Evolutionary conservation across 148 eudicot species (phyloP), one percentile per base, ranked within the genome.

Genomic region (Drosera capensis): DNA sequence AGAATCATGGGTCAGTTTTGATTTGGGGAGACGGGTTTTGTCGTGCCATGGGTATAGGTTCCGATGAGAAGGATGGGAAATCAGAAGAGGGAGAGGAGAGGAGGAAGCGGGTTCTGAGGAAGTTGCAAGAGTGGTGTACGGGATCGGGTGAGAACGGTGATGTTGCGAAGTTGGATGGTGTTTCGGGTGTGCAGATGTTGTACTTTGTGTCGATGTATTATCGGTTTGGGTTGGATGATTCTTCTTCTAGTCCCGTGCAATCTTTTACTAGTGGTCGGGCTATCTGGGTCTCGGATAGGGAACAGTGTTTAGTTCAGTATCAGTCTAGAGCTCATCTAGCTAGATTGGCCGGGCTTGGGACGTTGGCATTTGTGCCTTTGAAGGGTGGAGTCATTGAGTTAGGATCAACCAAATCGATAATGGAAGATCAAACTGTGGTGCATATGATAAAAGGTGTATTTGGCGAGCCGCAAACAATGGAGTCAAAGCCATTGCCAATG

Each of bases 1-100:
- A 79, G 62, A 71, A 68, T n/a, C 85, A 85, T 3, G 76, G 59
- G 56, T 67, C 93, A 15, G 99, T 78, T 66, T 73, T 90, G 51
- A 90, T 90, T 60, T 90, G 95, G 99, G 95, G 99, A 2, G 95
- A 81, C 46, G 99, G 99, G 23, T 71, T 80, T 68, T 90, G 79
- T 28, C 69, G 65, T 16, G 79, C 67, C 46, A 56, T 58, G 0
- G 38, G 14, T n/a, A 47, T 61, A 42, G 53, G 62, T 24, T 17
- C 43, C 31, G 61, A 26, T 14, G 54, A 56, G 50, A 63, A 51
- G 30, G 53, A 54, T 46, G 64, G 48, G n/a, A 58, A 66, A 21
- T 40, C 30, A 2, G 71, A 48, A 7, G 77, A 61, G 22, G 65
- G 65, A 15, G 47, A 41, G 48, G 60, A 22, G 37, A 64, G 31